Evolutionary conservation across 805 yeast genomes (phyloP).

Genomic region (Hagleromyces aurorensis): DNA sequence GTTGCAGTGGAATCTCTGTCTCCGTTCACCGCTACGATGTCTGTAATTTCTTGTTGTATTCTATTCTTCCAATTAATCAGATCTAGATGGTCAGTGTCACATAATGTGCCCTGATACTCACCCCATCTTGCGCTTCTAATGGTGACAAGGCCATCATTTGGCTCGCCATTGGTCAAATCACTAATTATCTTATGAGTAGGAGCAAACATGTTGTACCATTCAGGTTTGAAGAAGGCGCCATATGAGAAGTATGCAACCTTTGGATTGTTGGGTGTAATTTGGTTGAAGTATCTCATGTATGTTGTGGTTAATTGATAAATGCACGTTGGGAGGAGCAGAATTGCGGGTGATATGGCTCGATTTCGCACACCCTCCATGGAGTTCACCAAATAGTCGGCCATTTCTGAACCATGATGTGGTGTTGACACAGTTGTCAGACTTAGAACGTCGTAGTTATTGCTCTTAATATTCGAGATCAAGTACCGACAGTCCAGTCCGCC

Average conservation of each 20-base stretch:
- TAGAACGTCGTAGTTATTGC: slow-evolving; percentile 47
- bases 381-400: slow-evolving; percentile 61
- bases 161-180: slow-evolving; percentile 36
- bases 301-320: slow-evolving; percentile 61
- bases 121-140: slow-evolving; percentile 81
- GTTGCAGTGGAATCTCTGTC: slow-evolving; percentile 28
- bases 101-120: slow-evolving; percentile 65
- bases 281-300: slow-evolving; percentile 48
- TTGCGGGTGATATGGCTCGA: slow-evolving; percentile 16
- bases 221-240: slow-evolving; percentile 67
- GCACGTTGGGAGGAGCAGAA: slow-evolving; percentile 31
- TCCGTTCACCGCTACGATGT: slow-evolving; percentile 15
- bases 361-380: slow-evolving; percentile 22
- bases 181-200: slow-evolving; percentile 59
- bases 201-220: slow-evolving; percentile 52
- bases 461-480: slow-evolving; percentile 49
- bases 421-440: slow-evolving; percentile 81
- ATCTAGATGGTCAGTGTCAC: slow-evolving; percentile 77
- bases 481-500: slow-evolving; percentile 86
- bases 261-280: slow-evolving; percentile 44
- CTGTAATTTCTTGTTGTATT: slow-evolving; percentile 31
- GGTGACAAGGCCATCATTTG: slow-evolving; percentile 83
- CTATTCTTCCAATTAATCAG: slow-evolving; percentile 74
- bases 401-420: slow-evolving; percentile 81
- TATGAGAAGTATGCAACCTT: slow-evolving; percentile 69